Conservation (phyloP, 2,329 filamentous ascomycete genomes). For the Eurotiales sp. region DNA sequence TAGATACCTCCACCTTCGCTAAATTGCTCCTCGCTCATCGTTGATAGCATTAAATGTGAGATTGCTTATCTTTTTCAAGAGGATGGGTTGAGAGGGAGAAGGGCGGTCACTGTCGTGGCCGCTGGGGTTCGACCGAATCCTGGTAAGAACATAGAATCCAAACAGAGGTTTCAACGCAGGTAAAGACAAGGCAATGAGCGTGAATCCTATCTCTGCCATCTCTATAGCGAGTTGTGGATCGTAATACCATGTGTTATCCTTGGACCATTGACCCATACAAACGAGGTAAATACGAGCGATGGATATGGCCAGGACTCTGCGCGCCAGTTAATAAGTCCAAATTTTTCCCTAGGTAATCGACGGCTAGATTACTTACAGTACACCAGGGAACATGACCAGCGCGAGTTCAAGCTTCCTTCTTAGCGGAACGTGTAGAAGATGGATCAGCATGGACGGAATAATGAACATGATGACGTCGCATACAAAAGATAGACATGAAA, state of each 20-base stretch:
- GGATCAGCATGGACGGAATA: constrained; percentile 49
- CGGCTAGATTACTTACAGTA: constrained; percentile 37
- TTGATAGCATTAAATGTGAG: neutral
- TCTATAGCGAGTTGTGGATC: constrained; percentile 50
- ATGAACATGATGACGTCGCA: constrained; percentile 51
- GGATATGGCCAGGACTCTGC: constrained; percentile 50
- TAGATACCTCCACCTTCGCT: no score
- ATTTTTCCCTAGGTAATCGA: neutral
- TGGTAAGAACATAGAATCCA: constrained; percentile 8
- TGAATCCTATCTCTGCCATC: constrained; percentile 50
- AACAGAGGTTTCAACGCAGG: constrained; percentile 48
- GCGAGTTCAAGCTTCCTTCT: constrained; percentile 48
- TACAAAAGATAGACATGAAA: constrained; percentile 47
- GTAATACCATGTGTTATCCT: constrained; percentile 51
- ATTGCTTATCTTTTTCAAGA: constrained; percentile 6
- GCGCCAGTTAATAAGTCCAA: constrained; percentile 3
- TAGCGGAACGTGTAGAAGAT: constrained; percentile 42
- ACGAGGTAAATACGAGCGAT: constrained; percentile 43
- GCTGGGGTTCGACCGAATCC: constrained; percentile 8
- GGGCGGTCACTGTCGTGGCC: neutral
- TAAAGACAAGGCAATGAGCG: constrained; percentile 49
- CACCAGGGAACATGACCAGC: constrained; percentile 48
- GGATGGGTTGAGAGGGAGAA: neutral
- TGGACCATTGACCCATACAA: constrained; percentile 47
- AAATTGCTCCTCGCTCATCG: no score